Evolutionary conservation across 83 land plant species (phyloP), one percentile per base, ranked within the genome.

Genomic region (Picea engelmannii): DNA sequence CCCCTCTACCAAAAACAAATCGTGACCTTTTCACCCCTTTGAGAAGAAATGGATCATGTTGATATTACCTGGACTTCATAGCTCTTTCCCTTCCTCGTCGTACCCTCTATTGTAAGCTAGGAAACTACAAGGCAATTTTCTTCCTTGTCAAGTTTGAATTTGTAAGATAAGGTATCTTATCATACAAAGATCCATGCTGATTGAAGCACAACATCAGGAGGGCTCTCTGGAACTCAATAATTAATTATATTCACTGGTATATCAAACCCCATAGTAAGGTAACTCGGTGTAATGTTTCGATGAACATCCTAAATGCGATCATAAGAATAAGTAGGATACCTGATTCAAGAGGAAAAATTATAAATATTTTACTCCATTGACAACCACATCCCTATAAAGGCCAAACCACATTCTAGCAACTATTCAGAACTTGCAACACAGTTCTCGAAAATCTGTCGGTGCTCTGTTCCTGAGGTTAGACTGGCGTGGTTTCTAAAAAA

Each of bases 301-400:
- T 91, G 91, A 17, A 83, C 61, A 71, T 89, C 93, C 93, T 91
- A 91, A 25, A 89, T 87, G 7, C 93, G 89, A 83, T 91, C 93
- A 78, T 86, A 85, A 24, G 80, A 65, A 76, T 91, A 91, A 17
- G 49, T 16, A 35, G 93, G 93, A 71, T 86, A 91, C 89, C 93
- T 89, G 85, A 59, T 80, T 77, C 16, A 80, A 47, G 55, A 42
- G 24, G 31, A 2, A 40, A 42, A 27, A 16, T 40, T 49, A 20
- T 11, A 49, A 74, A 65, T 3, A 3, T 21, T 42, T 66, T 44
- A 73, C 73, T 55, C 40, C 42, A 47, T 12, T 67, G 16, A 40
- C 8, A 80, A 40, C 27, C 61, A 71, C 52, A 65, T 0, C 70
- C 40, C 18, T 67, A 31, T 9, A 63, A 63, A 23, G 6, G 21